These are phyloP conservation scores for Colletotrichum costaricense DNA, from an alignment of 2,329 filamentous ascomycete species.

Conservation along the genomic window DNA sequence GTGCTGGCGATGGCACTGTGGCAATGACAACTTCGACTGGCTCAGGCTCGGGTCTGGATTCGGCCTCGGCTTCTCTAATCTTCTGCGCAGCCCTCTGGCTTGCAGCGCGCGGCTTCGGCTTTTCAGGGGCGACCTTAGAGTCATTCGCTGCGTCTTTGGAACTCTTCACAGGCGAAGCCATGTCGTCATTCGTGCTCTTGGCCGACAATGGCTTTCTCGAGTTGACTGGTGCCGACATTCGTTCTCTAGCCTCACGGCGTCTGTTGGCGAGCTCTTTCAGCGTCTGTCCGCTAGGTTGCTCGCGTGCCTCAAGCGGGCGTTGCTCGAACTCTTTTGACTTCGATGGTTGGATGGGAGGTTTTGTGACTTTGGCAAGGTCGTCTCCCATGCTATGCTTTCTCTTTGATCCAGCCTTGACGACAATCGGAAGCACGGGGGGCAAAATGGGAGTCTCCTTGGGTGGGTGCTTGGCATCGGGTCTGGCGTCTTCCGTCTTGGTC, in stretches of 20 bases:
- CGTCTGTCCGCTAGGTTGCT: constrained; percentile 52
- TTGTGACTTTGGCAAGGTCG: constrained; percentile 52
- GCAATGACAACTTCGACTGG: constrained; percentile 8
- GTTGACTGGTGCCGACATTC: constrained; percentile 41
- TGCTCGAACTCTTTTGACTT: constrained; percentile 43
- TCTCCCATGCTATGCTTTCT: constrained; percentile 68
- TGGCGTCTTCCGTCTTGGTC: neutral
- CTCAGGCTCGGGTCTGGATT: neutral
- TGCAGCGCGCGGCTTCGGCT: constrained; percentile 46
- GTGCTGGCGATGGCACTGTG: constrained; percentile 13
- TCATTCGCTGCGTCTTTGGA: constrained; percentile 43
- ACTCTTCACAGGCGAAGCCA: constrained; percentile 68
- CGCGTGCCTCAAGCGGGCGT: constrained; percentile 37
- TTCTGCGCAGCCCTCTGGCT: constrained; percentile 42
- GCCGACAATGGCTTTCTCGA: constrained; percentile 61
- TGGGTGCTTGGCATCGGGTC: constrained; percentile 10
- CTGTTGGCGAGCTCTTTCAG: constrained; percentile 58
- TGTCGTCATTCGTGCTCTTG: constrained; percentile 71
- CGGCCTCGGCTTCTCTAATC: constrained; percentile 41
- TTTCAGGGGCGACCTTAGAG: constrained; percentile 34
- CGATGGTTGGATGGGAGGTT: constrained; percentile 36
- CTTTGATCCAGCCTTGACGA: constrained; percentile 63
- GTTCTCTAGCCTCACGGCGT: constrained; percentile 54
- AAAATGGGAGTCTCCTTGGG: constrained; percentile 9
- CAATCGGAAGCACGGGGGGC: constrained; percentile 6